Evolutionary conservation across 1,139 yeast genomes (phyloP).

Genomic region (Lodderomyces elongisporus): DNA sequence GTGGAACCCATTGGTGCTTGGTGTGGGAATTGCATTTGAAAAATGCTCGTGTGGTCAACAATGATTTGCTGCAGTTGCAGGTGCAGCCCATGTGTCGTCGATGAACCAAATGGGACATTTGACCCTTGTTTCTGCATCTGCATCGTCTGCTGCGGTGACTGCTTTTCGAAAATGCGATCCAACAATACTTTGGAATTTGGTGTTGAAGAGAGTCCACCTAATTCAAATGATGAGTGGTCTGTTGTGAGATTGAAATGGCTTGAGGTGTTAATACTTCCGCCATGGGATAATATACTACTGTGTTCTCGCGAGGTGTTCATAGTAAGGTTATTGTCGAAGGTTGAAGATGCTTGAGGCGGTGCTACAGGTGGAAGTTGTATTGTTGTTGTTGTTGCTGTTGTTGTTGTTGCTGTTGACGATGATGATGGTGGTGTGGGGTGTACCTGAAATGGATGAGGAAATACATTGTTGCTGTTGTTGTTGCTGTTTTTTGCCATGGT

Average conservation of each 20-base stretch:
- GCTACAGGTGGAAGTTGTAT: conserved; percentile 6
- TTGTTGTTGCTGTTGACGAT: conserved; percentile 5
- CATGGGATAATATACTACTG: conserved; percentile 15
- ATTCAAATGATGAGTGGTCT: conserved; percentile 35
- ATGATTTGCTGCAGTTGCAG: conserved; percentile 1
- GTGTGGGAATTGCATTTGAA: neutral
- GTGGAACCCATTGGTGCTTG: conserved; percentile 7
- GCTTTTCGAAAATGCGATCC: conserved; percentile 38
- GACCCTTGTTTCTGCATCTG: conserved; percentile 1
- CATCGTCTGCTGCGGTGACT: conserved; percentile 25
- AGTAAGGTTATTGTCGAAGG: conserved; percentile 8
- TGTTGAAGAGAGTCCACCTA: conserved; percentile 32
- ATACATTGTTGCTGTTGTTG: conserved; percentile 5
- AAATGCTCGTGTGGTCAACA: neutral
- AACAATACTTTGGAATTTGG: conserved; percentile 40
- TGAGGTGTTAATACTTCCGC: conserved; percentile 18
- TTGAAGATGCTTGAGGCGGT: conserved; percentile 7
- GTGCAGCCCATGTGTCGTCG: too few relatives aligned
- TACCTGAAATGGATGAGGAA: too few relatives aligned
- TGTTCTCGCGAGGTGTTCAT: conserved; percentile 20
- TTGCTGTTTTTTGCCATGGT: too few relatives aligned
- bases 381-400: conserved; percentile 4
- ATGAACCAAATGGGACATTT: too few relatives aligned
- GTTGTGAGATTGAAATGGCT: conserved; percentile 21
- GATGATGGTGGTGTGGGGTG: too few relatives aligned